Evolutionary conservation across 2,329 filamentous ascomycete genomes (phyloP).

Genomic region (Diplocarpon mali): DNA sequence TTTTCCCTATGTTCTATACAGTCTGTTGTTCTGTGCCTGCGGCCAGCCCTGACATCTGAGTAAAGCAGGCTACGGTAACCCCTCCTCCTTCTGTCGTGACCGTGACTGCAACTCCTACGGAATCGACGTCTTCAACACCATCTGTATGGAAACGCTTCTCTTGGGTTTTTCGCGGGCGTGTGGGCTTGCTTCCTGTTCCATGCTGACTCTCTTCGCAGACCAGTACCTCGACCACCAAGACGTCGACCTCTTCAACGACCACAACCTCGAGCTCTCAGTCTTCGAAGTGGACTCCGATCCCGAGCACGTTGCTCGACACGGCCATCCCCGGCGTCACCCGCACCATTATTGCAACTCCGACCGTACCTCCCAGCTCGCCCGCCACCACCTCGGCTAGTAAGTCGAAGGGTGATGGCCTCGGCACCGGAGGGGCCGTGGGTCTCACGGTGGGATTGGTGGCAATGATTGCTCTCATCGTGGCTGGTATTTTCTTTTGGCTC

Average conservation of each 20-base stretch:
- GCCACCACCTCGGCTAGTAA: conserved; percentile 4
- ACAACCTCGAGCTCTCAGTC: conserved; percentile 13
- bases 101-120: conserved; percentile 4
- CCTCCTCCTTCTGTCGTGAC: conserved; percentile 20
- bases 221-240: background rate
- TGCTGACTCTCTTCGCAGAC: conserved; percentile 2
- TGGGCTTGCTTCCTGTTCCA: background rate
- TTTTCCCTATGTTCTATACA: background rate
- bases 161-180: background rate
- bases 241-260: background rate
- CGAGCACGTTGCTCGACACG: conserved; percentile 30
- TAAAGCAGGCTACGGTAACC: conserved; percentile 25
- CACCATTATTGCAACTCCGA: conserved; percentile 44
- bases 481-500: conserved; percentile 32
- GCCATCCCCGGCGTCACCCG: conserved; percentile 46
- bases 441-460: conserved; percentile 41
- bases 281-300: conserved; percentile 28
- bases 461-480: conserved; percentile 31
- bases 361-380: conserved; percentile 24
- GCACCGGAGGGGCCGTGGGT: conserved; percentile 39
- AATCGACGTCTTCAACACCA: conserved; percentile 8
- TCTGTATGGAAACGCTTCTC: conserved; percentile 29
- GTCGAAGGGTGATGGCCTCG: conserved; percentile 26
- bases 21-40: background rate
- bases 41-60: conserved; percentile 4